Conservation (phyloP, 2,329 filamentous ascomycete genomes). For the Ascocoryne sarcoides region DNA sequence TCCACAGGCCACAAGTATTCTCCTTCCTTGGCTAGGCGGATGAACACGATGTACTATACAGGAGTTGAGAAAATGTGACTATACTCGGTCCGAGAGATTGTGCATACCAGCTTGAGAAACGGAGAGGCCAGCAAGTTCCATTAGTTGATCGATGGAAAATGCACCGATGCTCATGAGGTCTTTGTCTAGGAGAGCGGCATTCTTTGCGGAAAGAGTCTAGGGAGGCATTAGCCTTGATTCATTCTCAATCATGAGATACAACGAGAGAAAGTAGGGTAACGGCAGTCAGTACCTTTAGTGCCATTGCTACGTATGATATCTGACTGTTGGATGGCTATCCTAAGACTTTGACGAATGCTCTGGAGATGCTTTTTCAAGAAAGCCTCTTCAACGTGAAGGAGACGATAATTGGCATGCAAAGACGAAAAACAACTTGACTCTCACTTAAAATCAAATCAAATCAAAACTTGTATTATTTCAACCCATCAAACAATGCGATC, state of each 20-base stretch:
- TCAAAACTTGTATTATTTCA: too few species aligned
- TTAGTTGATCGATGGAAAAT: constrained; percentile 92
- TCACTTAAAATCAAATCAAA: too few species aligned
- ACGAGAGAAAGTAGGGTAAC: too few species aligned
- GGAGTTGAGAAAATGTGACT: neutral
- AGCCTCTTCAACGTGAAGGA: too few species aligned
- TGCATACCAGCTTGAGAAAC: constrained; percentile 76
- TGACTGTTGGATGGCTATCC: too few species aligned
- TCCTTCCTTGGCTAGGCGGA: constrained; percentile 59
- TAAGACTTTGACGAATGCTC: too few species aligned
- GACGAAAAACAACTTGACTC: too few species aligned
- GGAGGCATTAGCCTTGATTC: too few species aligned
- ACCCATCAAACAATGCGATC: too few species aligned
- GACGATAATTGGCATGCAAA: too few species aligned
- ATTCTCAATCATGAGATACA: neutral
- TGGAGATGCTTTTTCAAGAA: too few species aligned
- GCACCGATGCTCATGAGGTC: constrained; percentile 85
- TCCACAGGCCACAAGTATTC: constrained; percentile 82
- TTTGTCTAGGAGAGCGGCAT: constrained; percentile 79
- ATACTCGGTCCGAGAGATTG: neutral
- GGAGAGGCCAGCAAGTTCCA: constrained; percentile 90
- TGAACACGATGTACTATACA: constrained; percentile 74
- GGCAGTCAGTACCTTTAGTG: constrained; percentile 18
- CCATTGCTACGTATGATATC: too few species aligned
- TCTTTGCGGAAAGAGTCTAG: constrained; percentile 78